These are phyloP conservation scores for Daldinia loculata DNA, from an alignment of 495 filamentous ascomycete species.

Conservation along the genomic window DNA sequence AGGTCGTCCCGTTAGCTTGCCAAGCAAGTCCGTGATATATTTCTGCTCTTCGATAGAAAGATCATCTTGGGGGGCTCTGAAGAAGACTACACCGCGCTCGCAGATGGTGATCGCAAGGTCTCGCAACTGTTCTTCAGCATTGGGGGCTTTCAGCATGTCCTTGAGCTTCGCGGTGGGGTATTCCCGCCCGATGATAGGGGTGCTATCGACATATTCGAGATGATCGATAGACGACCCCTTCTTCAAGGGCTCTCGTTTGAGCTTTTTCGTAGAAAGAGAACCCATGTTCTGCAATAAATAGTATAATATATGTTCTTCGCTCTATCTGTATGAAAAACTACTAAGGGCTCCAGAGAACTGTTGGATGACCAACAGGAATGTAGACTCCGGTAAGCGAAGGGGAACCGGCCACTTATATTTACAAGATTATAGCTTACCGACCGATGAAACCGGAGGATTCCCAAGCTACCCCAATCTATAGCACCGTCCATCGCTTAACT, in stretches of 20 bases:
- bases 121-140: conserved; percentile 70
- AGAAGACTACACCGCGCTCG: conserved; percentile 70
- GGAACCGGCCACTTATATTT: conserved; percentile 16
- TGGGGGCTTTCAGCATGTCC: conserved; percentile 66
- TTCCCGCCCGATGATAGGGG: conserved; percentile 74
- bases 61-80: conserved; percentile 55
- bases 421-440: conserved; percentile 5
- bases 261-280: conserved; percentile 18
- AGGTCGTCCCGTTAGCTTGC: conserved; percentile 54
- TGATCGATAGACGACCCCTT: conserved; percentile 62
- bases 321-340: background rate
- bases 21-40: conserved; percentile 50
- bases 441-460: conserved; percentile 6
- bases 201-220: conserved; percentile 71
- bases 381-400: conserved; percentile 10
- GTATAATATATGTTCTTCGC: conserved; percentile 4
- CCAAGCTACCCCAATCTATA: conserved; percentile 7
- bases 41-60: conserved; percentile 53
- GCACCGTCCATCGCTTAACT: background rate
- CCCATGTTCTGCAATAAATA: conserved; percentile 16
- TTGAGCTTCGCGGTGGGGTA: conserved; percentile 67
- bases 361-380: background rate
- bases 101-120: conserved; percentile 67
- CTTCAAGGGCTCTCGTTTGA: conserved; percentile 44
- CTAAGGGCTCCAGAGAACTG: background rate